phyloP scores from a whole-genome alignment of 208 protist species.

The Trichomonas tenax region DNA sequence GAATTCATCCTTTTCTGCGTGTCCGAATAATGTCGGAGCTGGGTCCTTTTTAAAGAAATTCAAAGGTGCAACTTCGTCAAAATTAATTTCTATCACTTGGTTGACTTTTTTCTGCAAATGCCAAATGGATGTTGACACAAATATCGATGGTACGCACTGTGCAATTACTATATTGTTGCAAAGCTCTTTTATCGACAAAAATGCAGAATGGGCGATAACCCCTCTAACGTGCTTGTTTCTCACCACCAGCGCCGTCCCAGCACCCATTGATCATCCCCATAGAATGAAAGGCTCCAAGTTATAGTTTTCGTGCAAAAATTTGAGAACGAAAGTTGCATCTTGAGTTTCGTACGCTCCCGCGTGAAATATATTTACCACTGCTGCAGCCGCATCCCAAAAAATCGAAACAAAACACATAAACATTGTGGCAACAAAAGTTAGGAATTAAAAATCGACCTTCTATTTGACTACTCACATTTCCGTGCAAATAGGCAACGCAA shows the following conservation, averaged over 20 bases:
- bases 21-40: neutral
- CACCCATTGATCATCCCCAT: neutral
- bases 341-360: neutral
- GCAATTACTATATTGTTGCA: neutral
- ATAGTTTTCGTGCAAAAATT: neutral
- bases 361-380: neutral
- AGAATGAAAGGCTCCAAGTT: neutral
- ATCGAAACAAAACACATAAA: neutral
- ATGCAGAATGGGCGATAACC: neutral
- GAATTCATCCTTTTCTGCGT: neutral
- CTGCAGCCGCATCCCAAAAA: neutral
- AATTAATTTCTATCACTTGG: neutral
- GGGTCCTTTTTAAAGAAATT: neutral
- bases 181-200: neutral
- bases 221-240: neutral
- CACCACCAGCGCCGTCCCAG: neutral
- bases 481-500: neutral
- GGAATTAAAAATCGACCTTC: slow-evolving; percentile 8
- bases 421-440: neutral
- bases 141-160: neutral
- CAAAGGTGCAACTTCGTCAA: neutral
- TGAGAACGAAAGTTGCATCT: neutral
- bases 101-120: neutral
- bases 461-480: neutral
- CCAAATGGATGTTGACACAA: neutral